These are phyloP conservation scores for Pseudogymnoascus sp. DNA, from an alignment of 2,329 filamentous ascomycete species.

Conservation along the genomic window DNA sequence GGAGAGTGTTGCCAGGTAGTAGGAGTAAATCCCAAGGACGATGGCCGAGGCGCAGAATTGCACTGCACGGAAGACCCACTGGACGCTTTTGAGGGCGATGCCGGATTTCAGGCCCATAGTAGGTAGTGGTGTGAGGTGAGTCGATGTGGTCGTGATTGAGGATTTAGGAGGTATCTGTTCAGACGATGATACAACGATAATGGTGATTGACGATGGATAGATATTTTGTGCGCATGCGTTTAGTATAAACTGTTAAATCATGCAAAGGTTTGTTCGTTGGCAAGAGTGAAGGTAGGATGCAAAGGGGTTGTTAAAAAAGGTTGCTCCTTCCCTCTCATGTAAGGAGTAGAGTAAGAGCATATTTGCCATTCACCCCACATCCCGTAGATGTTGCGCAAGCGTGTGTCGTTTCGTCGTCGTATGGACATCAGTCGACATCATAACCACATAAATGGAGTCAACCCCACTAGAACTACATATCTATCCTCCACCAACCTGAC, in stretches of 20 bases:
- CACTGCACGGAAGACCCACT: slow-evolving; percentile 64
- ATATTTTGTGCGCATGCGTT: background rate
- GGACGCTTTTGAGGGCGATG: slow-evolving; percentile 56
- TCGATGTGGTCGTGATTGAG: background rate
- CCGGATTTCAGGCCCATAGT: slow-evolving; percentile 49
- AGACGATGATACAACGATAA: background rate
- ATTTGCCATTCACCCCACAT: slow-evolving; percentile 5
- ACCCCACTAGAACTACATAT: background rate
- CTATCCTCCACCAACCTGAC: slow-evolving; percentile 4
- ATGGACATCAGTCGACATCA: slow-evolving; percentile 4
- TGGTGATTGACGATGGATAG: background rate
- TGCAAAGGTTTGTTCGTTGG: background rate
- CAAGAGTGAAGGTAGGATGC: background rate
- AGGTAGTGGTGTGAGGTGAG: background rate
- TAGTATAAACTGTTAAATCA: background rate
- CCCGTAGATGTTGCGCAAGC: slow-evolving; percentile 1
- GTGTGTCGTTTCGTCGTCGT: background rate
- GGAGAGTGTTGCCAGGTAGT: slow-evolving; percentile 68
- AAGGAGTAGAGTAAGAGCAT: background rate
- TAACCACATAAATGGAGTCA: background rate
- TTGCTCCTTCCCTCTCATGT: background rate
- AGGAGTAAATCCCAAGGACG: slow-evolving; percentile 71
- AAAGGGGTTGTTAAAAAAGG: background rate
- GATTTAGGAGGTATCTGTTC: background rate
- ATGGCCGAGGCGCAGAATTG: slow-evolving; percentile 65